Evolutionary conservation across 352 stramenopile species (phyloP).

Genomic region (Plasmopara muralis): DNA sequence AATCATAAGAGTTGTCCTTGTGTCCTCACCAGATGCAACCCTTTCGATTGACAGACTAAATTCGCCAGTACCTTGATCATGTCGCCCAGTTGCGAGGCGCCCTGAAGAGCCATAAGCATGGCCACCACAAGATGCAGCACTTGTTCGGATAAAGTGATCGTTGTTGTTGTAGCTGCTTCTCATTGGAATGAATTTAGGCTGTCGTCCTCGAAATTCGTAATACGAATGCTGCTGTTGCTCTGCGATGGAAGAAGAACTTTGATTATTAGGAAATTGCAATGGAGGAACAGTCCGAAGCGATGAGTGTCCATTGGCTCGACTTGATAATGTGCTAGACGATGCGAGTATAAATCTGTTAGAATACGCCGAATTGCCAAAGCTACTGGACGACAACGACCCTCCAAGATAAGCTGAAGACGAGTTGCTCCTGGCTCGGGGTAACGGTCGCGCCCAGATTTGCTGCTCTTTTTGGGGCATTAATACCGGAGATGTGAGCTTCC

Average conservation of each 20-base stretch:
- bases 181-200: slow-evolving; percentile 22
- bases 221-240: slow-evolving; percentile 25
- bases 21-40: slow-evolving; percentile 85
- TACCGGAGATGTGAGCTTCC: slow-evolving; percentile 23
- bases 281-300: slow-evolving; percentile 22
- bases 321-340: slow-evolving; percentile 16
- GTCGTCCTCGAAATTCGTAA: slow-evolving; percentile 19
- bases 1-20: slow-evolving; percentile 98
- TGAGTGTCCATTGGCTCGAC: slow-evolving; percentile 20
- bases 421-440: slow-evolving; percentile 29
- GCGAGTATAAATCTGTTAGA: slow-evolving; percentile 18
- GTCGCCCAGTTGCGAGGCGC: slow-evolving; percentile 27
- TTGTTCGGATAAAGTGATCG: slow-evolving; percentile 18
- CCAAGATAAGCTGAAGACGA: slow-evolving; percentile 40
- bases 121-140: slow-evolving; percentile 5
- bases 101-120: slow-evolving; percentile 8
- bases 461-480: slow-evolving; percentile 30
- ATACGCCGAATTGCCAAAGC: slow-evolving; percentile 22
- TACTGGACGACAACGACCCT: slow-evolving; percentile 18
- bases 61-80: slow-evolving; percentile 61
- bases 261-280: slow-evolving; percentile 22
- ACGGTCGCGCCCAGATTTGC: slow-evolving; percentile 24
- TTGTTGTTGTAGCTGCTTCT: slow-evolving; percentile 20
- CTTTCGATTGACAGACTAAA: slow-evolving; percentile 74
- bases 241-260: slow-evolving; percentile 11